Evolutionary conservation across 2,329 filamentous ascomycete species (phyloP).

Genomic region (Fusarium citri): DNA sequence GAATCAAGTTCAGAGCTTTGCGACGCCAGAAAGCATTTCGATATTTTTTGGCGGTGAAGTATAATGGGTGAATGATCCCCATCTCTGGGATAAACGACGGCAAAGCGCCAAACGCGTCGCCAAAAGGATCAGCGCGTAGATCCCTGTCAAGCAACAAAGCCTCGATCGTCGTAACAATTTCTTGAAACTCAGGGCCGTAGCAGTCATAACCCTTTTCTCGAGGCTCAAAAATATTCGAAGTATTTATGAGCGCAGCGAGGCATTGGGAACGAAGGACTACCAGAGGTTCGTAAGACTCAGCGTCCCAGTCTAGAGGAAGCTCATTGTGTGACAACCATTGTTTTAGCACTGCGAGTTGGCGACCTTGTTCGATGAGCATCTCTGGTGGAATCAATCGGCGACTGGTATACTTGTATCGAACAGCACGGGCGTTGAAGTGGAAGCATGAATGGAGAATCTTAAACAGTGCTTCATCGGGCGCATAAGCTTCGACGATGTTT

Average conservation of each 20-base stretch:
- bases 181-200: slow-evolving; percentile 34
- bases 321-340: slow-evolving; percentile 29
- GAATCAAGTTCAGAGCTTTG: slow-evolving; percentile 17
- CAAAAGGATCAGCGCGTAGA: fast-evolving
- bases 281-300: neutral
- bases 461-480: slow-evolving; percentile 11
- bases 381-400: slow-evolving; percentile 20
- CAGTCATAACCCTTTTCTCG: slow-evolving; percentile 28
- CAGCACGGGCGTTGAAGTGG: slow-evolving; percentile 25
- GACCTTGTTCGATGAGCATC: slow-evolving; percentile 40
- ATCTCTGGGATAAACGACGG: slow-evolving; percentile 33
- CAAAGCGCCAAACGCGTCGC: neutral
- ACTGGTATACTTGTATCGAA: slow-evolving; percentile 33
- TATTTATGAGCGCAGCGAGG: slow-evolving; percentile 21
- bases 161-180: slow-evolving; percentile 21
- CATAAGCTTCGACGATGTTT: neutral
- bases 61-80: slow-evolving; percentile 32
- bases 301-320: neutral
- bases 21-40: slow-evolving; percentile 29
- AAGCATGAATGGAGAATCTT: slow-evolving; percentile 26
- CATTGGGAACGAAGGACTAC: slow-evolving; percentile 35
- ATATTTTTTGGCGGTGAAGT: slow-evolving; percentile 31
- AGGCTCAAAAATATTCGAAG: slow-evolving; percentile 23
- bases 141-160: neutral
- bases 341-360: slow-evolving; percentile 25